Conservation (phyloP, 2,329 filamentous ascomycete species). For the Xylariaceae sp. region DNA sequence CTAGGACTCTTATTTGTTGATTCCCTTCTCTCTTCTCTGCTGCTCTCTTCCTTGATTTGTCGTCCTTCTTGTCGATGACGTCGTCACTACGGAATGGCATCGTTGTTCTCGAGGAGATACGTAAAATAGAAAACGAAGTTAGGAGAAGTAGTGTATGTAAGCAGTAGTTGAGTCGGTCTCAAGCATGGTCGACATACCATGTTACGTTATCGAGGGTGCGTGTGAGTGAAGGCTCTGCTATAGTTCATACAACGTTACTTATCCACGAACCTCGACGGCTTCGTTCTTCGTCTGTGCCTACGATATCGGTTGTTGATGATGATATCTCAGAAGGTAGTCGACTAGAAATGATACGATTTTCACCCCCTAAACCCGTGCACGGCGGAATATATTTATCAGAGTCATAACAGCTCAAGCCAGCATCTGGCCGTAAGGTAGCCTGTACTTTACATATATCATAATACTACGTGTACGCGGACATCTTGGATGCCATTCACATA, state of each 20-base stretch:
- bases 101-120: background rate
- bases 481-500: background rate
- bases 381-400: too few species aligned
- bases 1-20: background rate
- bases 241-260: background rate
- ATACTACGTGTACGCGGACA: background rate
- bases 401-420: background rate
- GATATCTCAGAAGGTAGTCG: too few species aligned
- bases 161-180: too few species aligned
- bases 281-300: background rate
- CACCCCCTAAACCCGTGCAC: too few species aligned
- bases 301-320: too few species aligned
- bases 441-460: background rate
- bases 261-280: background rate
- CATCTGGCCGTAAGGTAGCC: background rate
- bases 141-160: too few species aligned
- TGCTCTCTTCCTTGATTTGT: background rate
- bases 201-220: too few species aligned
- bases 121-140: too few species aligned
- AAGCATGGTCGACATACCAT: too few species aligned
- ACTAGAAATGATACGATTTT: too few species aligned
- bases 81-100: background rate
- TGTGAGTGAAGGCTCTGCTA: background rate
- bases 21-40: too few species aligned
- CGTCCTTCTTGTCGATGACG: background rate